Base-by-base conservation (phyloP, 768 basidiomycete species). In the Trametes coccinea region DNA sequence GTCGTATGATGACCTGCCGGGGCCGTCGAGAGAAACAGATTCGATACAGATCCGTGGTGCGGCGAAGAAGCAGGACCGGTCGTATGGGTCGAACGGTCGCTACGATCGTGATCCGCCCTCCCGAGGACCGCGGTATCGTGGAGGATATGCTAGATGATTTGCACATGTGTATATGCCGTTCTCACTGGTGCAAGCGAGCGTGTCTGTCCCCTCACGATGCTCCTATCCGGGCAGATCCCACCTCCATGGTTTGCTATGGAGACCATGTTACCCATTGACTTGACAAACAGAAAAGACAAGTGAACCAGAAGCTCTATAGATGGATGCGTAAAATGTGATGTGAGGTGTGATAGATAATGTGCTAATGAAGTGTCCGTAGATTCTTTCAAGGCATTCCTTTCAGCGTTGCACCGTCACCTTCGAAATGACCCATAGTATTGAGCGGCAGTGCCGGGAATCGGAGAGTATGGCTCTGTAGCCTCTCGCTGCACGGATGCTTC, bases 111-210 rank as follows among this genome's bases (percentile, higher is more conserved):
- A 56, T 13, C 65, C 66, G 14, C 62, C 66, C 9, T 50, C 62
- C 7, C 66, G 71, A 30, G 69, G 71, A 5, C 73, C 73, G 9
- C 68, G 70, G n/a, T 74, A 74, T 51, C 69, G 62, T 30, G 73
- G 72, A 41, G 72, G 73, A 2, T 74, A 74, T 60, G 56, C 67
- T 8, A 61, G 70, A 60, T 72, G 59, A 71, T 63, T 4, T 44
- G n/a, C 30, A 16, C 9, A 16, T 50, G n/a, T 33, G n/a, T n/a
- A 4, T 31, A 31, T 40, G 11, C 17, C 40, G 16, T 16, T 16
- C 34, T 45, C 46, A 9, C 17, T 47, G 9, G 11, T 37, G 22
- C 22, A 22, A 22, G 22, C 22, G 22, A 22, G 22, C 22, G 22
- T 22, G 22, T 22, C 22, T 22, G 22, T 22, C 22, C 22, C 22